Percentiles rank a stretch among this genome's conserved stretches.
Evolutionary conservation across 306 rosid genomes (phyloP).

Genomic region (Senna siamea): DNA sequence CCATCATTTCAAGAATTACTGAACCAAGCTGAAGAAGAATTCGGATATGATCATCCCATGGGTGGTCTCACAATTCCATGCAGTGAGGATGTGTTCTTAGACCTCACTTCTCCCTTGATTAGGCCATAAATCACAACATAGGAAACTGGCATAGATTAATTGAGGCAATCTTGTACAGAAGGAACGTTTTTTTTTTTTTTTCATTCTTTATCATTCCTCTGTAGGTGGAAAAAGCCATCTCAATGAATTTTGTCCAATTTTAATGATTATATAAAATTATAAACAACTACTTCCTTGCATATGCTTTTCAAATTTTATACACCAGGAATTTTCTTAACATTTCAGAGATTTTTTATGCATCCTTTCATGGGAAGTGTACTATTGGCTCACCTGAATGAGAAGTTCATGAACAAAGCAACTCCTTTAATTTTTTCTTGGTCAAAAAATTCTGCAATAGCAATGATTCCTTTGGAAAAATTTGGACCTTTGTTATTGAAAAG

Average conservation of each 20-base stretch:
- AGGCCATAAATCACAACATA: not conserved
- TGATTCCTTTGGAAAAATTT: too few species aligned
- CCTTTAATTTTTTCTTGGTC: too few species aligned
- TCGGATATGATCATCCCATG: conserved; percentile 50
- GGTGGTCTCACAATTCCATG: conserved; percentile 53
- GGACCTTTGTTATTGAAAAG: too few species aligned
- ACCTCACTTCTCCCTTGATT: conserved; percentile 38
- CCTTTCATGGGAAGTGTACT: too few species aligned
- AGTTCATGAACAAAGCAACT: too few species aligned
- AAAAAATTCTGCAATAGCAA: too few species aligned
- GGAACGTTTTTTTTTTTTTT: not conserved
- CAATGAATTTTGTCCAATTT: not conserved
- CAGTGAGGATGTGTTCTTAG: conserved; percentile 32
- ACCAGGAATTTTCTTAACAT: too few species aligned
- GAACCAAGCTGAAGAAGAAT: conserved; percentile 39
- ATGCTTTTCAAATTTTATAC: not conserved
- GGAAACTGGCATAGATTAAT: conserved; percentile 28
- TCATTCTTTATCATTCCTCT: conserved; percentile 15
- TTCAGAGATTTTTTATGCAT: too few species aligned
- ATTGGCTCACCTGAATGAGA: too few species aligned
- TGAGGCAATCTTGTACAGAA: conserved; percentile 27
- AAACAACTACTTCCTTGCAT: not conserved
- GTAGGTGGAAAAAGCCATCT: not conserved
- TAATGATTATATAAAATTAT: not conserved
- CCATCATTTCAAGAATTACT: conserved; percentile 45